Evolutionary conservation across 305 asterid genomes (phyloP).

Genomic region (Ilex paraguariensis): DNA sequence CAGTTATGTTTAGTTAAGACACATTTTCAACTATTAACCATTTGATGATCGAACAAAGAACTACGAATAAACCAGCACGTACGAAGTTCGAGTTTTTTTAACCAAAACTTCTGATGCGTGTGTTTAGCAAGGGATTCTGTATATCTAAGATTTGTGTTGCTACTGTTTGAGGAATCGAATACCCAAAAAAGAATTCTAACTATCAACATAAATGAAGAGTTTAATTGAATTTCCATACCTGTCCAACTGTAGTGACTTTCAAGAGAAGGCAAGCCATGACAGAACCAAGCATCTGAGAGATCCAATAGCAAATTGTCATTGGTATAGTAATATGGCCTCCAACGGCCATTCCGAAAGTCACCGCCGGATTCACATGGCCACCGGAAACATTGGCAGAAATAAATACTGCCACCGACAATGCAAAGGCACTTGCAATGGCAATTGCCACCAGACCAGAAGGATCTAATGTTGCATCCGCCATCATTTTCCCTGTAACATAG

Average conservation of each 20-base stretch:
- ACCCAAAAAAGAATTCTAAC: no score
- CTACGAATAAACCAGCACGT: no score
- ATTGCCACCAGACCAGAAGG: slow-evolving; percentile 43
- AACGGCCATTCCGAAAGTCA: slow-evolving; percentile 75
- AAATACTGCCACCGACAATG: slow-evolving; percentile 57
- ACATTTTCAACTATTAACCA: no score
- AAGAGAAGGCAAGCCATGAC: slow-evolving; percentile 65
- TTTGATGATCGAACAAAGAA: no score
- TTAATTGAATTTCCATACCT: slow-evolving; percentile 24
- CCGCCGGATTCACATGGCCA: slow-evolving; percentile 90
- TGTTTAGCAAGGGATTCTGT: no score
- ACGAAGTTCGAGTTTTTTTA: no score
- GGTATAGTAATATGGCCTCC: slow-evolving; percentile 73
- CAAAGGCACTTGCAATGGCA: slow-evolving; percentile 60
- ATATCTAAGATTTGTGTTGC: no score
- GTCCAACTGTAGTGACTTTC: slow-evolving; percentile 42
- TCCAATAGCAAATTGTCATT: slow-evolving; percentile 64
- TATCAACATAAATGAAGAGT: neutral
- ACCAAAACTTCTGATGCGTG: no score
- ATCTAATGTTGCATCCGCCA: slow-evolving; percentile 31
- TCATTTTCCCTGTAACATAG: slow-evolving; percentile 41
- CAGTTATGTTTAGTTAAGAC: no score
- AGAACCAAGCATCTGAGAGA: slow-evolving; percentile 69
- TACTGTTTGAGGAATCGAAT: no score
- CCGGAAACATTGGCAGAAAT: slow-evolving; percentile 62